Evolutionary conservation across 179 eudicot species (phyloP).

Genomic region (Silene noctiflora): DNA sequence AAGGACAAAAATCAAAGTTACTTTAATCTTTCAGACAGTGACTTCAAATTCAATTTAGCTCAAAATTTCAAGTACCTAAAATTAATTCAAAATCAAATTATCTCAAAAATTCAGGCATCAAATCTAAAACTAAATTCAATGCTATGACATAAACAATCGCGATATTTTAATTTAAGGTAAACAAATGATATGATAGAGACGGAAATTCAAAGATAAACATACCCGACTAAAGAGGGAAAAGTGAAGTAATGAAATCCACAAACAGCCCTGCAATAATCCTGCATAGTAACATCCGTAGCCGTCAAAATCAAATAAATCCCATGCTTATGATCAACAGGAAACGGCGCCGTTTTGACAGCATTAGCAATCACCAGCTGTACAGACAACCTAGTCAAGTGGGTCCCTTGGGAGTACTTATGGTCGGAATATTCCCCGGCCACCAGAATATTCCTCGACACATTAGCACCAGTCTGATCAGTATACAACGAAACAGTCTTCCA

Average conservation of each 20-base stretch:
- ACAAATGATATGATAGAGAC: too few species aligned
- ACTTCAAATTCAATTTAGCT: background rate
- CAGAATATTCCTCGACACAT: conserved; percentile 52
- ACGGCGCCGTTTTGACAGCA: conserved; percentile 55
- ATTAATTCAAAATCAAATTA: too few species aligned
- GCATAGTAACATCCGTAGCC: conserved; percentile 62
- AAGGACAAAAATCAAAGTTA: too few species aligned
- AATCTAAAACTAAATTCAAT: background rate
- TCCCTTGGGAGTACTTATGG: conserved; percentile 54
- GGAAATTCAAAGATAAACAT: background rate
- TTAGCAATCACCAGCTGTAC: conserved; percentile 70
- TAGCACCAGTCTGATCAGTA: conserved; percentile 89
- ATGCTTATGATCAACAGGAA: conserved; percentile 66
- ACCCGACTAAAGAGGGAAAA: conserved; percentile 71
- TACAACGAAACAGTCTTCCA: conserved; percentile 78
- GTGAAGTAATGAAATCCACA: conserved; percentile 97
- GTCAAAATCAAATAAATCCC: conserved; percentile 74
- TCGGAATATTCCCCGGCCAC: conserved; percentile 75
- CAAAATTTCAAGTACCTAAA: background rate
- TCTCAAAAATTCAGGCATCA: background rate
- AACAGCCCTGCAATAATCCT: conserved; percentile 88
- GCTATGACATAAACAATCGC: background rate
- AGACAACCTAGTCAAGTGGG: conserved; percentile 58
- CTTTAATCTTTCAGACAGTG: too few species aligned
- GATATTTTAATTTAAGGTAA: too few species aligned